Base-by-base conservation (phyloP, 257 asterid genomes). In the Rubia yunnanensis region DNA sequence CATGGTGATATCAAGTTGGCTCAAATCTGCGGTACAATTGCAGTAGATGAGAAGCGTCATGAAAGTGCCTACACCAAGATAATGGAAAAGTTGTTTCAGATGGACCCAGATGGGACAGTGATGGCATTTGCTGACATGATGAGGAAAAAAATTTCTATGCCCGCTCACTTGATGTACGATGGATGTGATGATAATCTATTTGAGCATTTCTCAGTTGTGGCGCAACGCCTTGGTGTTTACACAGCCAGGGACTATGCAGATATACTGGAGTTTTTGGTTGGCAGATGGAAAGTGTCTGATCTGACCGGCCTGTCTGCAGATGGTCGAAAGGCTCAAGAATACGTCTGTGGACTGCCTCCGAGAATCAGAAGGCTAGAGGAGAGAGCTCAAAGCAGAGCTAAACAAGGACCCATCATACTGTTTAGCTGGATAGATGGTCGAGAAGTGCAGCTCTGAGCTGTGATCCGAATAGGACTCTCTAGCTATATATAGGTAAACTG, bases 41-140 rank as follows among this genome's bases (percentile, higher is more conserved):
- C 96, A 4, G 49, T 95, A 2, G 96, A 88, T 39, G 96, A 88
- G 79, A 88, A 83, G 74, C 94, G 96, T 20, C 96, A 88, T 20
- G 96, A 86, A 77, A 86, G 88, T 5, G 96, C 94, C 27, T 88
- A 88, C 81, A 88, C 92, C 66, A 88, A 88, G 76, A 88, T 88
- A 50, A 84, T 73, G 6, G 96, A 88, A 67, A 88, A 86, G 78
- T 79, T 88, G 35, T 88, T 86, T 7, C 95, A 88, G 78, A 78
- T 88, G 2, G 96, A 88, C 73, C 91, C 96, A 1, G 74, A 88
- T 67, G 95, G 85, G 8, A 88, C 96, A 0, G 84, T 88, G 69
- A 66, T 84, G 13, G 79, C 95, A 13, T 79, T 88, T 54, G 88
- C 86, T 7, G 92, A 88, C 73, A 88, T 88, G 96, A 88, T 88